Evolutionary conservation across 2,329 filamentous ascomycete species (phyloP).

Genomic region (Biscogniauxia sp.): DNA sequence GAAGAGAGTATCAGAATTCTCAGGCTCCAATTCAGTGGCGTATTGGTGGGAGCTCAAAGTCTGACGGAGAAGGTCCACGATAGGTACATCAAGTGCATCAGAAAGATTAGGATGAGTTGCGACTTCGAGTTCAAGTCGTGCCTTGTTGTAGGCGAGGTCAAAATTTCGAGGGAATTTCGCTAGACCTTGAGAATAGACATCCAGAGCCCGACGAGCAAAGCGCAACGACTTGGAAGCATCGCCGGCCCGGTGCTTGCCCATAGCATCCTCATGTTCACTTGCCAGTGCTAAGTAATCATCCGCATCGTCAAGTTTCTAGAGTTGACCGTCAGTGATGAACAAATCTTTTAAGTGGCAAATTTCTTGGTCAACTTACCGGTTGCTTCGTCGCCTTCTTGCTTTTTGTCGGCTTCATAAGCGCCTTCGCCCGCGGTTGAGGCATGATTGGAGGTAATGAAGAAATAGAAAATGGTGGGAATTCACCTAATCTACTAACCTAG

Average conservation of each 20-base stretch:
- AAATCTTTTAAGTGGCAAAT: slow-evolving; percentile 7
- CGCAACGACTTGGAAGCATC: slow-evolving; percentile 59
- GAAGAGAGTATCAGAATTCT: slow-evolving; percentile 67
- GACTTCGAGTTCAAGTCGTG: slow-evolving; percentile 67
- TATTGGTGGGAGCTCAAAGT: slow-evolving; percentile 63
- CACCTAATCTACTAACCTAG: too few species aligned
- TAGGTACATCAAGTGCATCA: slow-evolving; percentile 52
- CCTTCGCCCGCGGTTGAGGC: neutral
- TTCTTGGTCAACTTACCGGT: neutral
- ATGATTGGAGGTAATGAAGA: neutral
- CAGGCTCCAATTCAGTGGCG: slow-evolving; percentile 56
- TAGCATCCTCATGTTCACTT: slow-evolving; percentile 68
- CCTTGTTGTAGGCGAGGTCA: slow-evolving; percentile 76
- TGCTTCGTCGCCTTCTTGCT: neutral
- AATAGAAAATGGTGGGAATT: neutral
- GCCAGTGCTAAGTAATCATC: slow-evolving; percentile 70
- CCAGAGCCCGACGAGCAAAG: slow-evolving; percentile 62
- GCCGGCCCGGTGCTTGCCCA: slow-evolving; percentile 71
- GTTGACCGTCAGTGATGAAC: neutral
- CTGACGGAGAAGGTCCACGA: slow-evolving; percentile 54
- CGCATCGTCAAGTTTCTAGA: slow-evolving; percentile 56
- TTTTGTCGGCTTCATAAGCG: neutral
- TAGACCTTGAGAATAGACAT: slow-evolving; percentile 64
- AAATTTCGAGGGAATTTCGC: slow-evolving; percentile 59
- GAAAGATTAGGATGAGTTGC: slow-evolving; percentile 64